Base-by-base conservation (phyloP, 768 basidiomycete genomes). In the Boletus sp. region DNA sequence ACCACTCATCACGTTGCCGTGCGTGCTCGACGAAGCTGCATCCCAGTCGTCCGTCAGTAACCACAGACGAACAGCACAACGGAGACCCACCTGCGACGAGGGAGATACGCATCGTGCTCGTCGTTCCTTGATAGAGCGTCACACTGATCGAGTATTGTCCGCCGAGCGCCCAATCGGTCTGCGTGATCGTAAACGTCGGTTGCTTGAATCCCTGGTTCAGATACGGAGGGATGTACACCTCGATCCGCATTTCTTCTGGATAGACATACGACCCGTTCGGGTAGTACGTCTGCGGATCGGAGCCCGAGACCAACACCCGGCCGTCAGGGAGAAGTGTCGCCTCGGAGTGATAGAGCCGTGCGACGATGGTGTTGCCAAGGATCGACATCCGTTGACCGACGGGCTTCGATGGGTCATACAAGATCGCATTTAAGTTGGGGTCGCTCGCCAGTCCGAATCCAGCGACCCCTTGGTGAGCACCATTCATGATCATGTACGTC, bases 201-300 rank as follows among this genome's bases (percentile, higher is more conserved):
- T 86, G 87, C 5, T 59, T 67, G 56, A 77, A 70, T 9, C 87
- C 87, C 57, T 80, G 71, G 57, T 72, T 83, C 56, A 92, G 79
- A 71, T 96, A 98, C n/a, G 89, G 90, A 7, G 96, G 96, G 61
- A 88, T 80, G 73, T 96, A 97, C 29, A 87, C 84, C 66, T 88
- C 79, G 58, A 80, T 80, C 14, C 92, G 80, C 71, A 90, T 87
- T 65, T 95, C 90, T 59, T 93, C 84, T 0, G 85, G 83, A 63
- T 83, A 87, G 35, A 74, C 75, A 50, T 58, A 50, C 10, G 72
- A 52, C 15, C 66, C 66, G 27, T 75, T 66, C 19, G 75, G 61
- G 42, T 73, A 68, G 38, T 63, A 42, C 17, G 83, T 83, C 64
- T 87, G 72, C 7, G 85, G 87, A 60, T 88, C 89, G 13, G 87